phyloP scores from a whole-genome alignment of 257 asterid species.

The Solanum pinnatisectum region DNA sequence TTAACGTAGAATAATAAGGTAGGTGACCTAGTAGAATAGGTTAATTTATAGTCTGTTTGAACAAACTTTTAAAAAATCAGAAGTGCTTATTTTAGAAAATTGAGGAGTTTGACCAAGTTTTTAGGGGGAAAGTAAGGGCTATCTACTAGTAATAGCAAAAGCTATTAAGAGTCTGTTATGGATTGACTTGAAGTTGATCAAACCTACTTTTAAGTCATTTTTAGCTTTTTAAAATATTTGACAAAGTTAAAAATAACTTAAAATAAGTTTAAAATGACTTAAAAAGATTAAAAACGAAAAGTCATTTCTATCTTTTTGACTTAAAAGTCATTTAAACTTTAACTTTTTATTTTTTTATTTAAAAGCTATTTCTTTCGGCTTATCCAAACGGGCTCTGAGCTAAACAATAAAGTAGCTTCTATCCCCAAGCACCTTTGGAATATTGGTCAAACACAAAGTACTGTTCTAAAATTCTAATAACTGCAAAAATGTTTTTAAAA shows the following conservation, averaged over 20 bases:
- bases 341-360: too few relatives aligned
- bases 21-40: not conserved
- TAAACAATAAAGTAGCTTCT: not conserved
- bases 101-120: not conserved
- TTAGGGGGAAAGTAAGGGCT: not conserved
- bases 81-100: not conserved
- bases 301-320: too few relatives aligned
- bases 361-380: too few relatives aligned
- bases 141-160: not conserved
- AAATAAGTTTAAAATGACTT: too few relatives aligned
- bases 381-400: too few relatives aligned
- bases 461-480: not conserved
- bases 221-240: too few relatives aligned
- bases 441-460: not conserved
- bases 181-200: accelerated
- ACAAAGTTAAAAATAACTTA: too few relatives aligned
- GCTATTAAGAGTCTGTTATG: not conserved
- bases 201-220: too few relatives aligned
- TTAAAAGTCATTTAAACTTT: too few relatives aligned
- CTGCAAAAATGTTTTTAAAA: not conserved
- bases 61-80: accelerated
- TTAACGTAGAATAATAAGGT: not conserved
- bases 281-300: too few relatives aligned
- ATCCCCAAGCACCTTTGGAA: accelerated
- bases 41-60: not conserved